Conservation (phyloP, 257 asterid genomes). For the Fraxinus excelsior region DNA sequence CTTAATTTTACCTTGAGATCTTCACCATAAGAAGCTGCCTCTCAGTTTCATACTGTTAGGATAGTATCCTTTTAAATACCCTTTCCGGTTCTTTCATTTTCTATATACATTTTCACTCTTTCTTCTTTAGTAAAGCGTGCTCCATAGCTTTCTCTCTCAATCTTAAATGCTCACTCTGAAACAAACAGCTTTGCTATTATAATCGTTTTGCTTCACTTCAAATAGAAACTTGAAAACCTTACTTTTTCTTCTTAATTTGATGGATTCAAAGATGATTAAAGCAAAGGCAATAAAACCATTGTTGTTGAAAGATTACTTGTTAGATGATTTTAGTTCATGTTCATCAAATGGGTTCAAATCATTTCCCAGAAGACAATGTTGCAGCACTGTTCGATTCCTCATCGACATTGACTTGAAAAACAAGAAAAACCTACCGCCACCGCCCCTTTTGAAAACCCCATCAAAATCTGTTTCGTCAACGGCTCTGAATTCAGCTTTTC, state of each 20-base stretch:
- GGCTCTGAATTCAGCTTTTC: conserved; percentile 47
- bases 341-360: conserved; percentile 52
- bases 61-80: conserved; percentile 17
- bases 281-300: conserved; percentile 26
- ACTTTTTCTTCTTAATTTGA: neutral
- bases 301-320: conserved; percentile 47
- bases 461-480: conserved; percentile 28
- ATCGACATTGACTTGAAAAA: conserved; percentile 38
- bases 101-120: conserved; percentile 16
- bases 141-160: conserved; percentile 23
- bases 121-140: conserved; percentile 23
- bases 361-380: conserved; percentile 42
- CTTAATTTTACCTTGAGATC: conserved; percentile 61
- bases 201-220: neutral
- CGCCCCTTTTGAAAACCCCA: conserved; percentile 11
- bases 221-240: neutral
- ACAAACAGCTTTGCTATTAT: conserved; percentile 10
- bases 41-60: conserved; percentile 43
- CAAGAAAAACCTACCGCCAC: conserved; percentile 11
- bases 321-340: conserved; percentile 51
- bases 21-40: conserved; percentile 68
- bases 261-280: neutral
- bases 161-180: conserved; percentile 21
- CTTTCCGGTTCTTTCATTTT: conserved; percentile 1
- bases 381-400: conserved; percentile 44